Base-by-base conservation (phyloP, 1,284 basidiomycete species). In the Grifola frondosa region DNA sequence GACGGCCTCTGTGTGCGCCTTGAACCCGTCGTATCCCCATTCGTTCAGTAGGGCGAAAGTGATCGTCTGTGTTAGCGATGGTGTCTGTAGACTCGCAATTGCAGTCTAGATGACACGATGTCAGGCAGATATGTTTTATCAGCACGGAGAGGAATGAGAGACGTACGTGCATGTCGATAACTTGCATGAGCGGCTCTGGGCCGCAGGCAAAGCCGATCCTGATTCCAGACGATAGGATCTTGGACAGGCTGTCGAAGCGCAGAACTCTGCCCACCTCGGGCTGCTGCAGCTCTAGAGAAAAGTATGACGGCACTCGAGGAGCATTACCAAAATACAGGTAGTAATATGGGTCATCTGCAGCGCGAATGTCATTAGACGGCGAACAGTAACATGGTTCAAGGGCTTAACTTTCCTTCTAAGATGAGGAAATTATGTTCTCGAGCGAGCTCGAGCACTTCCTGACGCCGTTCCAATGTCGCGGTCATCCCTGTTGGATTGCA, bases 161-260 rank as follows among this genome's bases (percentile, higher is more conserved):
- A 69, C 80, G 52, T 65, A 84, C 84, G 60, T 84, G 76, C 45
- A 76, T 66, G 60, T 95, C 86, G 42, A 97, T 88, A 3, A 80
- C 82, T 42, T 81, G 70, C 26, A 97, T 61, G 32, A 98, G 70
- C 8, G 75, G 68, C 42, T 74, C 75, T 10, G 95, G 93, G 0
- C 91, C 96, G 8, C 86, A 84, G 0, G 80, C 81, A 61, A 89
- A 96, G 16, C 93, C 95, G 50, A 93, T 74, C 23, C 85, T 78
- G 50, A 88, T 77, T 37, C 91, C 91, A 12, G 87, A 84, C 10
- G 88, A 89, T 20, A 95, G 71, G 30, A 95, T 75, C 70, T 97
- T 97, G 48, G 87, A 91, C 49, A 97, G 75, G 60, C 87, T 90
- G 63, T 95, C 92, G 62, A 94, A 91, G 34, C 92, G 80, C 20